Evolutionary conservation across 805 yeast species (phyloP), one percentile per base, ranked within the genome.

Genomic region (Cephaloascus albidus): DNA sequence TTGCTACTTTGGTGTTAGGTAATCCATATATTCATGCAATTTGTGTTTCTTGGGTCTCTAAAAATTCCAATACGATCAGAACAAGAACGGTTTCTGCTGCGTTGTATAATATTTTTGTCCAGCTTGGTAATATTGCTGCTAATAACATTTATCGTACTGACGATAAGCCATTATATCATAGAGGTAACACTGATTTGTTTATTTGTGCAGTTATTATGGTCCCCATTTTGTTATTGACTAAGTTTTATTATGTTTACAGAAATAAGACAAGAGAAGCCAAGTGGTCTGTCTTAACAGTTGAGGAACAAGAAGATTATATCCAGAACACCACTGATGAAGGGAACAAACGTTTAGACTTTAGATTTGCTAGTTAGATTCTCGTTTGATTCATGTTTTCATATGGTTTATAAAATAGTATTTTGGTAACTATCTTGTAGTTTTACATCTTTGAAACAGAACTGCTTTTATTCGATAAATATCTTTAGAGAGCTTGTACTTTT

Each of bases 1-100:
- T 71, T 18, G 51, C 61, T 10, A 55, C 68, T 1, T 40, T 65
- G 18, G 44, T 65, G 15, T 51, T 74, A 30, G 71, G 70, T 18
- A 61, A 65, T 30, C 74, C 78, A 0, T 65, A 67, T 34, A 58
- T 70, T n/a, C 76, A 75, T 57, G 74, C 83, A 1, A 55, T 79
- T 37, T 60, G 71, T 43, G 79, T 76, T 20, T 61, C 74, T 20
- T 76, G 85, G 78, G 70, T 76, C 41, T 78, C 87, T 0, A 54
- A 73, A 20, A 80, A 80, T 48, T 69, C 85, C 10, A 73, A 76
- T 52, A 65, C 81, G 1, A 82, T 81, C 20, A 58, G 80, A n/a
- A 61, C 76, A 2, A 62, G 89, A 47, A 74, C 87, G 0, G 77
- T 81, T 3, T 69, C 81, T 12, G 75, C 85, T 0, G 78, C 87